These are phyloP conservation scores for Murraya paniculata DNA, from an alignment of 345 rosid genomes.

Conservation along the genomic window DNA sequence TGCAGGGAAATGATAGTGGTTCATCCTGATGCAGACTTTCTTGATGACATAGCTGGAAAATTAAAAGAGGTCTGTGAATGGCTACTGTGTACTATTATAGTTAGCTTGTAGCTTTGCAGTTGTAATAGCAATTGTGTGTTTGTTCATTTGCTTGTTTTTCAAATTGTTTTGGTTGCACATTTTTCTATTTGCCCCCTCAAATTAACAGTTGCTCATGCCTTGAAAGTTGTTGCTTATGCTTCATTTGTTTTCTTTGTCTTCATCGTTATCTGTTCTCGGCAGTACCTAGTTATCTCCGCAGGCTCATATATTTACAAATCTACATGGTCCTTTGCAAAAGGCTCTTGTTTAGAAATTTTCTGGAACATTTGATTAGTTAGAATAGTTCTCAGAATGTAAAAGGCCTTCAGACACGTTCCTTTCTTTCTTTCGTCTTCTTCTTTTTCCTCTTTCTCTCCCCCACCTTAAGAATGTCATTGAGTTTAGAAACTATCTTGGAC, in stretches of 20 bases:
- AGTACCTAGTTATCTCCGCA: no score
- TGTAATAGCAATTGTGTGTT: not conserved
- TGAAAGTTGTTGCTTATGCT: not conserved
- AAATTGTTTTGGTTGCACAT: not conserved
- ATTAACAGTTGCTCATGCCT: not conserved
- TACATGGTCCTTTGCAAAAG: not conserved
- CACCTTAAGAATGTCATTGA: not conserved
- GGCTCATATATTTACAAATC: not conserved
- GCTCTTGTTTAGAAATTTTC: not conserved
- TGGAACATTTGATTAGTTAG: not conserved
- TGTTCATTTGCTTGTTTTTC: not conserved
- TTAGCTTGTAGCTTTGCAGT: not conserved
- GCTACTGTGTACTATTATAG: not conserved
- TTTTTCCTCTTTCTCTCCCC: no score
- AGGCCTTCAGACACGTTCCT: not conserved
- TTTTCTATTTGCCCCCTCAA: not conserved
- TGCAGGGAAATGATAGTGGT: constrained; percentile 89
- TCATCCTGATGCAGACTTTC: constrained; percentile 86
- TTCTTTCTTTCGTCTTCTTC: not conserved
- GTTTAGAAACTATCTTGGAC: not conserved
- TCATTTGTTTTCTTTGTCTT: not conserved
- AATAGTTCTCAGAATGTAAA: not conserved
- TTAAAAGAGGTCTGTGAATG: constrained; percentile 66
- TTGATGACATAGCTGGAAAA: constrained; percentile 89
- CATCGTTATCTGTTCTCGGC: no score